Percentiles rank a stretch among this genome's conserved stretches.
Evolutionary conservation across 2,329 filamentous ascomycete genomes (phyloP).

Genomic region (Sarocladium strictum): DNA sequence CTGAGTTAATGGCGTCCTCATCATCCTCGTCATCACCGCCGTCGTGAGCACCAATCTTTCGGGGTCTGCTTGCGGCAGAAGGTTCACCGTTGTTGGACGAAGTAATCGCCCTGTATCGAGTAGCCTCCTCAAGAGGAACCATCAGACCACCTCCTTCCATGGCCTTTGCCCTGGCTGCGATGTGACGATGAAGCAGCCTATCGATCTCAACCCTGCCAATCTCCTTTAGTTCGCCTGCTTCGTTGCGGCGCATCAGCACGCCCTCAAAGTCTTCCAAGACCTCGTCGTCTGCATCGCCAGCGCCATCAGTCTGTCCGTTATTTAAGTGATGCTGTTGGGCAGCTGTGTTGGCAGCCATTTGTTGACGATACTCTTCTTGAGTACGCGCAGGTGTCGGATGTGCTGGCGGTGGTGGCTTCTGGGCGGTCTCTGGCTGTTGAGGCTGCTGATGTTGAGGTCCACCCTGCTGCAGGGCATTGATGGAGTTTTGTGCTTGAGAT

Average conservation of each 20-base stretch:
- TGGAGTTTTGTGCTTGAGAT: constrained; percentile 57
- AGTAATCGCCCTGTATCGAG: constrained; percentile 12
- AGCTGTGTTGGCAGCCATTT: constrained; percentile 16
- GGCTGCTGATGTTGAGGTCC: constrained; percentile 17
- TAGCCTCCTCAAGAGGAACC: constrained; percentile 59
- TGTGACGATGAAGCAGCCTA: constrained; percentile 60
- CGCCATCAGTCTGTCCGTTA: constrained; percentile 67
- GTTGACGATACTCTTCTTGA: constrained; percentile 28
- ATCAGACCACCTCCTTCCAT: constrained; percentile 74
- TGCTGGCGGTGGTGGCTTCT: constrained; percentile 19
- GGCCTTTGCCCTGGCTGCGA: constrained; percentile 57
- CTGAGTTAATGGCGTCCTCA: constrained; percentile 97
- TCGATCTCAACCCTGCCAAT: constrained; percentile 61
- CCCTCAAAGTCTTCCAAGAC: constrained; percentile 50
- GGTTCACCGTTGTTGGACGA: constrained; percentile 20
- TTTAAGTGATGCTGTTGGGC: constrained; percentile 25
- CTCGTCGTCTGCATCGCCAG: constrained; percentile 45
- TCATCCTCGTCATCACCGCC: constrained; percentile 62
- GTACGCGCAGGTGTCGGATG: constrained; percentile 18
- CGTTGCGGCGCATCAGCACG: constrained; percentile 52
- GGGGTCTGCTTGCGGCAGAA: constrained; percentile 12
- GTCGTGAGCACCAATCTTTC: constrained; percentile 47
- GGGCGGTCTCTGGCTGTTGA: constrained; percentile 24
- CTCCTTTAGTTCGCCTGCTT: constrained; percentile 47
- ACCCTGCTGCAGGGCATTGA: constrained; percentile 49